Percentiles rank a stretch among this genome's conserved stretches.
Evolutionary conservation across 1,284 basidiomycete species (phyloP).

Genomic region (Melampsora abietis-canadensis): DNA sequence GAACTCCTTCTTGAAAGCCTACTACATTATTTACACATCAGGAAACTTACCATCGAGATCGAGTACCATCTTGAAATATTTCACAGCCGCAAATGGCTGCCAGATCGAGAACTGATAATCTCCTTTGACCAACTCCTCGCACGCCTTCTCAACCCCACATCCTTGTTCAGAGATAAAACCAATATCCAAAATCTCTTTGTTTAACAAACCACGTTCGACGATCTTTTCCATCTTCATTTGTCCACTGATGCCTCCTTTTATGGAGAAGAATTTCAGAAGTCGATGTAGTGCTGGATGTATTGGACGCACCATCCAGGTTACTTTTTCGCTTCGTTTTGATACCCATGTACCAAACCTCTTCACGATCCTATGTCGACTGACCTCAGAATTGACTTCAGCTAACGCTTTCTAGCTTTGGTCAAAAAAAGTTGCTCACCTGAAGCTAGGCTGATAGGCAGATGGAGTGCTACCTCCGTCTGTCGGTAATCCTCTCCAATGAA

Average conservation of each 20-base stretch:
- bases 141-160: slow-evolving; percentile 14
- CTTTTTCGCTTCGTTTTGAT: neutral
- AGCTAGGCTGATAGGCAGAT: slow-evolving; percentile 14
- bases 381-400: too few relatives aligned
- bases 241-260: neutral
- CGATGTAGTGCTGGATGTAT: neutral
- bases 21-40: neutral
- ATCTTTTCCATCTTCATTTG: neutral
- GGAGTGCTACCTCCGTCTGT: slow-evolving; percentile 20
- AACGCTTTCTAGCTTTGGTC: neutral
- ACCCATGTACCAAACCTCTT: slow-evolving; percentile 16
- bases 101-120: slow-evolving; percentile 28
- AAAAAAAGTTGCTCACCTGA: slow-evolving; percentile 8
- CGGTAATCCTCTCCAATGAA: slow-evolving; percentile 25
- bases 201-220: slow-evolving; percentile 1
- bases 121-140: slow-evolving; percentile 20
- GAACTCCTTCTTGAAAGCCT: too few relatives aligned
- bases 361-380: slow-evolving; percentile 26
- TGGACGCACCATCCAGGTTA: slow-evolving; percentile 5
- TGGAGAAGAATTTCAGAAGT: neutral
- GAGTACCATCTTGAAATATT: slow-evolving; percentile 28
- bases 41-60: slow-evolving; percentile 22
- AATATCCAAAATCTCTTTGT: slow-evolving; percentile 19
- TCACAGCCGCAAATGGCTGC: slow-evolving; percentile 34
- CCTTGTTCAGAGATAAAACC: slow-evolving; percentile 20